Base-by-base conservation (phyloP, 768 basidiomycete genomes). In the Coprinellus micaceus region DNA sequence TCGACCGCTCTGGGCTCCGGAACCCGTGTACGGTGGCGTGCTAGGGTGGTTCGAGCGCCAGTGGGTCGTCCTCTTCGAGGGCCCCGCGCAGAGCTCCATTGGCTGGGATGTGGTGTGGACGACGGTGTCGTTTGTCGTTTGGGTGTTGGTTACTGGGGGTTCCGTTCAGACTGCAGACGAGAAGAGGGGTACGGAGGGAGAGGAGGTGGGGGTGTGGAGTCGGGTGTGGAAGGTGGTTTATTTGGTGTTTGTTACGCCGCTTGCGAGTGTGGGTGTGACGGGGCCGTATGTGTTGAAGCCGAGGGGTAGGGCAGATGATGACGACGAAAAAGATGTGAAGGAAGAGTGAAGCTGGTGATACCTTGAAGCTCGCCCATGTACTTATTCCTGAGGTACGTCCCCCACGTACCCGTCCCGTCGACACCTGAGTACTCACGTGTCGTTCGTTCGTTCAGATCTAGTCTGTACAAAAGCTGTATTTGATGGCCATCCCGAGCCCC, bases 51-150 rank as follows among this genome's bases (percentile, higher is more conserved):
- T 70, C 15, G 21, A 28, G 2, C 64, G 60, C 12, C 70, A 70
- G 17, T 77, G 74, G 74, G 60, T 58, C 0, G 69, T 69, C 22
- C 71, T 84, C 10, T 66, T 78, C 52, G 69, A 72, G 1, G 81
- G 86, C 63, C 83, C 85, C 1, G 85, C 85, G 4, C 83, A 85
- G 64, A 74, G 81, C 1, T 83, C 81, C 11, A 85, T 88, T 33
- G 81, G 83, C 4, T 82, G 82, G 77, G 85, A 88, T 52, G 77
- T 84, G 10, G 63, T 86, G 6, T 86, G 84, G 82, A 80, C 82
- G 13, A 76, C 65, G 19, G 30, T 69, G 1, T 78, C 78, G 0
- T 75, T 79, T 40, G 39, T 73, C 9, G 58, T 67, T 0, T 82
- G 79, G 80, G 58, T 60, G 40, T 51, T 4, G 29, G 40, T 51